Conservation (phyloP, 768 basidiomycete genomes). For the Lactifluus piperatus region DNA sequence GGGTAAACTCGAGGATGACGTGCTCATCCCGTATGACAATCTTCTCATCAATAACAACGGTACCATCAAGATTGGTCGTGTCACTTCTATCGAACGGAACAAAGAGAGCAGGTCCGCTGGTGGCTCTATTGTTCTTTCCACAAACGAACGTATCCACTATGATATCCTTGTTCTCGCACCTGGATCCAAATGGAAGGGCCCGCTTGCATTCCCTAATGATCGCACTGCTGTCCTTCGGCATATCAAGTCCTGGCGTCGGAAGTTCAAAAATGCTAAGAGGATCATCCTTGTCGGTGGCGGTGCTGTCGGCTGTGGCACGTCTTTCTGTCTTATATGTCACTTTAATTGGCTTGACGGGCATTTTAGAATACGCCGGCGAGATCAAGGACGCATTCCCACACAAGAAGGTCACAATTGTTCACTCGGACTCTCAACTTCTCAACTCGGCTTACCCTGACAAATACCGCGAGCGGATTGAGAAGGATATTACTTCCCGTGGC, state of each 20-base stretch:
- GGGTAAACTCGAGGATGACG: slow-evolving; percentile 29
- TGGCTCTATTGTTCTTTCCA: slow-evolving; percentile 8
- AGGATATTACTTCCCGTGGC: no score
- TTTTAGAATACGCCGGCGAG: slow-evolving; percentile 38
- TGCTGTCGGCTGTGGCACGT: slow-evolving; percentile 36
- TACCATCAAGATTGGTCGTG: slow-evolving; percentile 15
- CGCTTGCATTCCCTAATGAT: slow-evolving; percentile 33
- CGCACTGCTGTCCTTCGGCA: slow-evolving; percentile 20
- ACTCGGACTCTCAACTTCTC: slow-evolving; percentile 42
- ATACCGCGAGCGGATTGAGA: slow-evolving; percentile 33
- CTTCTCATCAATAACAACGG: slow-evolving; percentile 14
- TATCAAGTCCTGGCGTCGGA: slow-evolving; percentile 26
- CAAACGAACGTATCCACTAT: slow-evolving; percentile 12
- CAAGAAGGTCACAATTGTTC: slow-evolving; percentile 54
- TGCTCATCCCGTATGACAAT: slow-evolving; percentile 13
- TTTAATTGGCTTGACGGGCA: neutral
- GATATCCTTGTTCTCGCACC: slow-evolving; percentile 18
- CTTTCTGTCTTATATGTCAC: neutral
- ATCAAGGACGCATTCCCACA: slow-evolving; percentile 34
- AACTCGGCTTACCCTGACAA: slow-evolving; percentile 47
- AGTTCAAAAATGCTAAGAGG: slow-evolving; percentile 26
- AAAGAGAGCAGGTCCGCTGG: neutral
- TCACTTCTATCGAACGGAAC: slow-evolving; percentile 4
- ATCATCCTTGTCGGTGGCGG: slow-evolving; percentile 33
- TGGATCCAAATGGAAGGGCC: slow-evolving; percentile 14